phyloP scores from a whole-genome alignment of 1,139 yeast species.

The Saccharomycopsis hybrid region DNA sequence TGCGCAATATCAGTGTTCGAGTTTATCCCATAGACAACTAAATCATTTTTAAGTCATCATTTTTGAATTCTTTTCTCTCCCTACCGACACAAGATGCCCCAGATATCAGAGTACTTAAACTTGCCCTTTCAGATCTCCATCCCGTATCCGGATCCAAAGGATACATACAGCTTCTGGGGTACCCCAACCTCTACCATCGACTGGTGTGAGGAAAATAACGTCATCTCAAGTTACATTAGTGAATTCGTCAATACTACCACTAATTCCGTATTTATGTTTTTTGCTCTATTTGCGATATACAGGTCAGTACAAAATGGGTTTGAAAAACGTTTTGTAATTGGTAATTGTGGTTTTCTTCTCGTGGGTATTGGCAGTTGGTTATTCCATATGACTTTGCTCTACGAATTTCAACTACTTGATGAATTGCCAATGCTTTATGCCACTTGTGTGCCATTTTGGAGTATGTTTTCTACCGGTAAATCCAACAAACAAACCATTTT shows the following conservation, averaged over 20 bases:
- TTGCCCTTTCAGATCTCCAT: no score
- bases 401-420: constrained; percentile 84
- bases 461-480: constrained; percentile 59
- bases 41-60: no score
- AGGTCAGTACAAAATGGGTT: constrained; percentile 54
- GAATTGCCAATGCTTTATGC: constrained; percentile 98
- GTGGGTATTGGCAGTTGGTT: constrained; percentile 95
- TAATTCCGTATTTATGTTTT: constrained; percentile 56
- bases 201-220: constrained; percentile 96
- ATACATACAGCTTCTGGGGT: constrained; percentile 33
- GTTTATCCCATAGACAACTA: no score
- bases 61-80: no score
- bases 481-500: constrained; percentile 29
- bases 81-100: no score
- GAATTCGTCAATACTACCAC: constrained; percentile 81
- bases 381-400: constrained; percentile 90
- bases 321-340: constrained; percentile 61
- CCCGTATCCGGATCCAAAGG: constrained; percentile 31
- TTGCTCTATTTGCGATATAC: constrained; percentile 61
- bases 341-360: constrained; percentile 58
- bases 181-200: constrained; percentile 61
- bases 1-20: no score
- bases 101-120: no score
- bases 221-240: constrained; percentile 78
- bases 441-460: constrained; percentile 92